Percentiles rank a stretch among this genome's conserved stretches.
These are phyloP conservation scores for Saccharomycopsis sp. DNA, from an alignment of 805 yeast species.

Conservation along the genomic window DNA sequence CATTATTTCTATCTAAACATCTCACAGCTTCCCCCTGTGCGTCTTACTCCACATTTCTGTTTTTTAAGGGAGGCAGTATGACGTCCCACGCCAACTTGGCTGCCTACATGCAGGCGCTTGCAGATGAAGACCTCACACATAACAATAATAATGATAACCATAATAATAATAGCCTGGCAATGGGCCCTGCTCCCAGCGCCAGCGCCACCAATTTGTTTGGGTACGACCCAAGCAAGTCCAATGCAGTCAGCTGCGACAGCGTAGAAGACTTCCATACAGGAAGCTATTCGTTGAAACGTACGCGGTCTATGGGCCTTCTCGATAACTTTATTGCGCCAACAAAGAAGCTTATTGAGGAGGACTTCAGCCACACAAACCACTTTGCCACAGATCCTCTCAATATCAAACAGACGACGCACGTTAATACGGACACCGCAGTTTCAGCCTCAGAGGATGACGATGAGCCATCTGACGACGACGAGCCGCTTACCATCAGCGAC, in stretches of 20 bases:
- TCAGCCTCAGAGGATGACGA: conserved; percentile 22
- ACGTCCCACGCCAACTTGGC: not conserved
- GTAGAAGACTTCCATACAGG: conserved; percentile 64
- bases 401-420: conserved; percentile 15
- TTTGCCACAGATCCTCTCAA: conserved; percentile 21
- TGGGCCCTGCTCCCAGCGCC: not conserved
- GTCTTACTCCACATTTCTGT: no score
- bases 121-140: not conserved
- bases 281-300: conserved; percentile 70
- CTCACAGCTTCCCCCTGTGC: no score
- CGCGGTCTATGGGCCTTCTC: conserved; percentile 74
- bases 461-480: conserved; percentile 12
- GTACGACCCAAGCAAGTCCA: conserved; percentile 36
- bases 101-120: not conserved
- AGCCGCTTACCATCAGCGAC: conserved; percentile 9
- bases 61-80: no score
- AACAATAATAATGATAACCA: not conserved
- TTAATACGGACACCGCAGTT: conserved; percentile 15
- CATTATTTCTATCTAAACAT: no score
- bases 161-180: not conserved
- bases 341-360: conserved; percentile 32
- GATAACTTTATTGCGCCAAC: conserved; percentile 59
- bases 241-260: conserved; percentile 61
- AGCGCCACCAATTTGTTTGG: conserved; percentile 20
- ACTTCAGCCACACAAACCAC: conserved; percentile 23